These are phyloP conservation scores for Calonectria leucothoes DNA, from an alignment of 2,329 filamentous ascomycete species.

Conservation along the genomic window DNA sequence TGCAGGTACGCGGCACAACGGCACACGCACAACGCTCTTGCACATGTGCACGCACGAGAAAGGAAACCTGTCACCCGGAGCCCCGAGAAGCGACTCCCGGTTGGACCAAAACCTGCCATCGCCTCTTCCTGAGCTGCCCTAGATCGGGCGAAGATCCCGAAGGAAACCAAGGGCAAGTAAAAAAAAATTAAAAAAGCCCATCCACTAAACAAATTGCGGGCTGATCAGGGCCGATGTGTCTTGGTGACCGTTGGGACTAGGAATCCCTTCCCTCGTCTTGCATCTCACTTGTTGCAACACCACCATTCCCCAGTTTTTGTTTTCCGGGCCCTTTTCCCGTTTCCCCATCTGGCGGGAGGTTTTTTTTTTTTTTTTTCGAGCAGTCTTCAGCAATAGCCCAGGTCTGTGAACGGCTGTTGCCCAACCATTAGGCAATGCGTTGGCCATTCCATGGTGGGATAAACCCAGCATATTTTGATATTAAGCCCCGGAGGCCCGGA, in stretches of 20 bases:
- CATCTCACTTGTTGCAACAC: too few relatives aligned
- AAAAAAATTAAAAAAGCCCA: neutral
- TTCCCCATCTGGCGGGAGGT: neutral
- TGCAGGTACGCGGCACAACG: constrained; percentile 8
- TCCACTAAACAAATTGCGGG: constrained; percentile 7
- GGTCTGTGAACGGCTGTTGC: neutral
- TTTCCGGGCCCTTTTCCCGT: neutral
- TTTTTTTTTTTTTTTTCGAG: neutral
- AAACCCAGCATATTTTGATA: constrained; percentile 3
- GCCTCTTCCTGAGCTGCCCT: neutral
- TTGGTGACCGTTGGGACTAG: neutral
- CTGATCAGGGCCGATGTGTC: neutral
- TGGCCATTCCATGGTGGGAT: constrained; percentile 5
- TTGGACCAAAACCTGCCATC: neutral
- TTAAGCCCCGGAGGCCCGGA: neutral
- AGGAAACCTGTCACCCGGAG: neutral
- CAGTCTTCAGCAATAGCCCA: neutral
- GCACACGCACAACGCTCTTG: neutral
- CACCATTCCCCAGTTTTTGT: neutral
- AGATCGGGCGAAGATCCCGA: neutral
- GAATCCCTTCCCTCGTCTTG: neutral
- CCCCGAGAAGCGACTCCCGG: neutral
- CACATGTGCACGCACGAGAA: neutral
- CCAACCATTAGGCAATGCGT: neutral
- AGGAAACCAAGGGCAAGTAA: neutral